These are phyloP conservation scores for Podaxis sp. DNA, from an alignment of 768 basidiomycete species.

Conservation along the genomic window DNA sequence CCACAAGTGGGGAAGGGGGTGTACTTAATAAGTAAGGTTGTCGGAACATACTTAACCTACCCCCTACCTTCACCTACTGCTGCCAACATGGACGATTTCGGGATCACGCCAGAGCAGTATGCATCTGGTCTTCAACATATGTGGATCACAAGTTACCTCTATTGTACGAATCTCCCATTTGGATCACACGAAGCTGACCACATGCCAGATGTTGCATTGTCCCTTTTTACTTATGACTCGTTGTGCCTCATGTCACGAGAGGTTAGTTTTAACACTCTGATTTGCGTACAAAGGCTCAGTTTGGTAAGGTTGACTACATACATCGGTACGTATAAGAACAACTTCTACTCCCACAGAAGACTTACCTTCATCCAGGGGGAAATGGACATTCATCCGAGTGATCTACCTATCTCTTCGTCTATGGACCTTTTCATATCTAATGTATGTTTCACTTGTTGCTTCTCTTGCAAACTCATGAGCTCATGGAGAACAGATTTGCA, in stretches of 20 bases:
- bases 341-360: not conserved
- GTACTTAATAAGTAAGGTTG: no score
- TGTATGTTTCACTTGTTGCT: not conserved
- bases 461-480: not conserved
- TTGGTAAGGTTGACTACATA: not conserved
- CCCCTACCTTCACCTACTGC: not conserved
- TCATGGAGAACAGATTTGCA: not conserved
- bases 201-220: not conserved
- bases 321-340: not conserved
- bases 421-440: not conserved
- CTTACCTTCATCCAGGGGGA: not conserved
- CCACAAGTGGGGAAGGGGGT: no score
- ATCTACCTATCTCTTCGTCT: not conserved
- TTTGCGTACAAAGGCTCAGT: not conserved
- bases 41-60: no score
- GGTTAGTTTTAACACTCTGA: not conserved
- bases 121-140: not conserved
- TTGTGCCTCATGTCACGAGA: slow-evolving; percentile 7
- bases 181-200: not conserved
- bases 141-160: not conserved
- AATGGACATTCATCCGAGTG: not conserved
- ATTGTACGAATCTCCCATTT: not conserved
- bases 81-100: not conserved
- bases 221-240: slow-evolving; percentile 1
- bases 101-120: not conserved